Base-by-base conservation (phyloP, 768 basidiomycete genomes). In the Paxillus ammoniavirescens region DNA sequence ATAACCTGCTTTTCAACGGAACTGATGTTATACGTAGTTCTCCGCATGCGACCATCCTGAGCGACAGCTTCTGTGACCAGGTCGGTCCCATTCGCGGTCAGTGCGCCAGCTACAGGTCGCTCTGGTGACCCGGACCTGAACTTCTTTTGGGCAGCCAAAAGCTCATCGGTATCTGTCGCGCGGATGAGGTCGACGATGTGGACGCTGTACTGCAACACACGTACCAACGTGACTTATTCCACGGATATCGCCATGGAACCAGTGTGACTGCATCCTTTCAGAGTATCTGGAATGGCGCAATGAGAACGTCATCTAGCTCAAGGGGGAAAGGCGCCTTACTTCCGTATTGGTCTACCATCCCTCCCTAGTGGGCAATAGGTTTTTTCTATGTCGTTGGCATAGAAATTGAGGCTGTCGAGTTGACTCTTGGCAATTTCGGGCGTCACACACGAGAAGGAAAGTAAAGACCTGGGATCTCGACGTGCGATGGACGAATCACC, bases 381-480 rank as follows among this genome's bases (percentile, higher is more conserved):
- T 1, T 65, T 62, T 4, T 71, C 64, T 18, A 75, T 60, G 18
- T 76, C 79, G 48, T 74, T 77, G 12, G 68, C 65, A 53, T 82
- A 86, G 38, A 73, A 69, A 41, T 60, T 65, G 49, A 87, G 65
- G 33, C 72, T 65, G 23, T 82, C 80, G 0, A 70, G 68, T 62
- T 90, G 87, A 14, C 70, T 75, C 63, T 77, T 71, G 26, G 78
- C 66, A 8, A 80, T 69, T 5, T 84, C 82, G 8, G 72, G 72
- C 0, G 83, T 58, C 31, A 87, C 74, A 58, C 82, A 82, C 10
- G 80, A 86, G 61, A 91, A 91, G 7, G 87, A 89, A 47, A 90
- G 71, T 2, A 82, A 73, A 5, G 81, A 87, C n/a, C 63, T 53
- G 10, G 87, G 82, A 60, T 85, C 76, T 26, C 82, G 78, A 10